Evolutionary conservation across 352 stramenopile species (phyloP).

Genomic region (Thalassiosira exigua): DNA sequence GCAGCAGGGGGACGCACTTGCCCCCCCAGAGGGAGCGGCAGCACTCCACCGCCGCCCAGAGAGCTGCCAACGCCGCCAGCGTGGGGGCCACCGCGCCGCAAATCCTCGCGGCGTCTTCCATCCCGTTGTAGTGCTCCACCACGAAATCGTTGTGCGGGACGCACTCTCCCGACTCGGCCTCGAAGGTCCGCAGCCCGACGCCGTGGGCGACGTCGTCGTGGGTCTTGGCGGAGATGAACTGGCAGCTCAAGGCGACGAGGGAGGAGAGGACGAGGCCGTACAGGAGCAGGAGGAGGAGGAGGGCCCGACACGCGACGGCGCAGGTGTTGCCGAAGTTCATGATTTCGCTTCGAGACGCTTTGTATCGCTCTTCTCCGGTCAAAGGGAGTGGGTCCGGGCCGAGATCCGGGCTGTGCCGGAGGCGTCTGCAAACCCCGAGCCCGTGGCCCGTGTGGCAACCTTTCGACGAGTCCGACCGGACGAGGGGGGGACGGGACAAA

Average conservation of each 20-base stretch:
- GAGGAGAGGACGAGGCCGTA: slow-evolving; percentile 48
- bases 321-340: slow-evolving; percentile 30
- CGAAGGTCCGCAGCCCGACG: slow-evolving; percentile 46
- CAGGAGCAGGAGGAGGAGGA: slow-evolving; percentile 42
- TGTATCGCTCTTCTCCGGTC: too few species aligned
- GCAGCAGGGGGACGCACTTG: slow-evolving; percentile 43
- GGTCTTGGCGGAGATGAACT: slow-evolving; percentile 41
- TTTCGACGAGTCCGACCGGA: too few species aligned
- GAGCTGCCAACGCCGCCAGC: slow-evolving; percentile 3
- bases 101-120: slow-evolving; percentile 49
- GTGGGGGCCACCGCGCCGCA: slow-evolving; percentile 35
- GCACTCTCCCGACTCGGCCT: slow-evolving; percentile 36
- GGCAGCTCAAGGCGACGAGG: slow-evolving; percentile 38
- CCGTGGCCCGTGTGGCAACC: too few species aligned
- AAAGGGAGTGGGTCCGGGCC: too few species aligned
- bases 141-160: slow-evolving; percentile 50
- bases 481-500: too few species aligned
- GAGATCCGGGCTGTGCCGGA: too few species aligned
- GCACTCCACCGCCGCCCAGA: slow-evolving; percentile 35
- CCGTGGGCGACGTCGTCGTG: slow-evolving; percentile 36
- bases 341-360: not conserved
- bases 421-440: too few species aligned
- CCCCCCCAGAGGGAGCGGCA: slow-evolving; percentile 30
- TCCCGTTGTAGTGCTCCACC: slow-evolving; percentile 53
- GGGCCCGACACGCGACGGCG: slow-evolving; percentile 21